Conservation (phyloP, 2,329 filamentous ascomycete species). For the Colletotrichum sp. region DNA sequence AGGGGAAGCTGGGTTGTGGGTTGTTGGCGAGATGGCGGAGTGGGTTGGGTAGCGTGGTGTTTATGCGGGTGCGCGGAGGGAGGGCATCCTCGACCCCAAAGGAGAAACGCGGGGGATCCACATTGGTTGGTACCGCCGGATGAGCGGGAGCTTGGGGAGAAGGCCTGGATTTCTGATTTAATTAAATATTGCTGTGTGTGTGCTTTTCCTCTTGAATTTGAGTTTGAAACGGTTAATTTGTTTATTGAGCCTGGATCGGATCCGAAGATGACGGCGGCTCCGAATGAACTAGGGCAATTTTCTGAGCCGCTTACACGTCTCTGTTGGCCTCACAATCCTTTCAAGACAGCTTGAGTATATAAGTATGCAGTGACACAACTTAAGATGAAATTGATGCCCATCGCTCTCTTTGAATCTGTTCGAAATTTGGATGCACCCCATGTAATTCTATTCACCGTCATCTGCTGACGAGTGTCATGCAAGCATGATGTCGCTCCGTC, state of each 20-base stretch:
- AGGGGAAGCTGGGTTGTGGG: not conserved
- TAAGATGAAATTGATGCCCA: too few relatives aligned
- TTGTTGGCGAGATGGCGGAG: not conserved
- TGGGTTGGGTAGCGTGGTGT: not conserved
- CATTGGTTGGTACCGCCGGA: not conserved
- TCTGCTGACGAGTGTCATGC: not conserved
- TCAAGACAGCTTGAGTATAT: not conserved
- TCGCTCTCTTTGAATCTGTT: not conserved
- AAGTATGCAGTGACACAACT: too few relatives aligned
- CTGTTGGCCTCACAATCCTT: not conserved
- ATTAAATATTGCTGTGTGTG: not conserved
- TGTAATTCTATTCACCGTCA: too few relatives aligned
- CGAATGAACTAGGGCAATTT: not conserved
- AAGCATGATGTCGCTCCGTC: not conserved
- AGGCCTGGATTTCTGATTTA: not conserved
- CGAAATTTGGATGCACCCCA: too few relatives aligned
- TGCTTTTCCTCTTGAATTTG: not conserved
- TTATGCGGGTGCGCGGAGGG: slow-evolving; percentile 21
- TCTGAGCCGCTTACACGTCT: not conserved
- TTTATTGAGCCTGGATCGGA: not conserved
- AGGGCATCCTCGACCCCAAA: slow-evolving; percentile 21
- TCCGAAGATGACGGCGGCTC: not conserved
- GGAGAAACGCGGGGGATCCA: not conserved
- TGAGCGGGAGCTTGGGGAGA: slow-evolving; percentile 7
- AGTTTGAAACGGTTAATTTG: not conserved